Base-by-base conservation (phyloP, 306 rosid genomes). In the Pterocarpus macrocarpus region DNA sequence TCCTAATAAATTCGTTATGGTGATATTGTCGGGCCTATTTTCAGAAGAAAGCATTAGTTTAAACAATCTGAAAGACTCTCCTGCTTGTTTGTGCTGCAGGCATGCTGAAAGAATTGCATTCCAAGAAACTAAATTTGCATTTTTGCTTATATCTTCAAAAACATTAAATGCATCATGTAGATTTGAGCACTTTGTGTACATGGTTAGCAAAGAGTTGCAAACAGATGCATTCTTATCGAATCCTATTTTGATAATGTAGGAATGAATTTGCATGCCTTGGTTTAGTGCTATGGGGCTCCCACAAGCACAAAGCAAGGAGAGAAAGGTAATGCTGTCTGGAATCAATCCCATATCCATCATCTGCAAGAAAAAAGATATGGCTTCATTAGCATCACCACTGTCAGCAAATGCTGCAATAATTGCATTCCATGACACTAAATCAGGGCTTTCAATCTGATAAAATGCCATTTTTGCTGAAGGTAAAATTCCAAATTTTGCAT, bases 391-490 rank as follows among this genome's bases (percentile, higher is more conserved):
- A 71, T 90, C 85, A 39, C 83, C 86, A 63, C 13, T 68, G 65
- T 85, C 84, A 62, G 91, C 84, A 80, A 83, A 82, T n/a, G 97
- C 92, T 4, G 91, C 85, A 75, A 93, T 88, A 50, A 93, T 90
- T 62, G 92, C 91, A 76, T 90, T 93, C 97, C 97, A 93, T 22
- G 93, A 87, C 30, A 90, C 97, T 71, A 87, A 78, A 87, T 93
- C 94, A 50, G 89, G 93, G 66, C 36, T 84, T 45, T 90, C 88
- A 49, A 93, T 93, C 43, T 71, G 85, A 86, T 64, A 65, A 84
- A 91, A 93, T 28, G 78, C 89, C 4, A 14, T 78, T 83, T 80
- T 88, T 56, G 94, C 93, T 38, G 86, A 83, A 66, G 71, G 78
- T 62, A 90, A 78, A 64, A 77, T 77, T 22, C 97, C 89, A 56